Base-by-base conservation (phyloP, 306 rosid genomes). In the Glycine tomentella region DNA sequence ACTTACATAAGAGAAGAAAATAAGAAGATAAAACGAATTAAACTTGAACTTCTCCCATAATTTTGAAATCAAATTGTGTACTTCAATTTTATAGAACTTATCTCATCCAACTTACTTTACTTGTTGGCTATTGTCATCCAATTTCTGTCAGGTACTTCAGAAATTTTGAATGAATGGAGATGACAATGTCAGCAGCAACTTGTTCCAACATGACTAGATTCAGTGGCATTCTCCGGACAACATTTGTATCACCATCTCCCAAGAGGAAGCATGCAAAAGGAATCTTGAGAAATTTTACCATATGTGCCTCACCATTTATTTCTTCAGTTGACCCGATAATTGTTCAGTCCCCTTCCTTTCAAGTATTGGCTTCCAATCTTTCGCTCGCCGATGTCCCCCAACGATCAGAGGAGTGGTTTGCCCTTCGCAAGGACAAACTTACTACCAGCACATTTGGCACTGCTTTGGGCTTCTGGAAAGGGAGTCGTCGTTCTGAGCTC, bases 361-460 rank as follows among this genome's bases (percentile, higher is more conserved):
- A 84, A 1, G 89, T 84, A 44, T 45, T 88, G 58, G 88, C 89
- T 65, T 87, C 97, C 65, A 76, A 66, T 1, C 52, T 83, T 77
- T 80, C 82, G 1, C 87, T 55, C 0, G 85, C 90, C 0, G 87
- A 90, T 50, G 85, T 92, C 76, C 90, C 96, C 10, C 99, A 96
- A 59, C 91, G 93, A 2, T 96, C 99, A 2, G 94, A 92, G 0
- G 99, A 96, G 85, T 95, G 99, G 98, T 95, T 95, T 58, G 97
- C 99, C 33, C 92, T 93, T 56, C 96, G 99, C n/a, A 90, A 63
- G 90, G 92, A 96, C 85, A 96, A 70, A 84, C 91, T 96, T 51
- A 96, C 98, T 15, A 91, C 98, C 7, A 92, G 98, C 89, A 90
- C 99, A 15, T 96, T 96, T 86, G 88, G 99, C 72, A 93, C 99